Evolutionary conservation across 805 yeast species (phyloP), one percentile per base, ranked within the genome.

Genomic region (Priceomyces haplophilus): DNA sequence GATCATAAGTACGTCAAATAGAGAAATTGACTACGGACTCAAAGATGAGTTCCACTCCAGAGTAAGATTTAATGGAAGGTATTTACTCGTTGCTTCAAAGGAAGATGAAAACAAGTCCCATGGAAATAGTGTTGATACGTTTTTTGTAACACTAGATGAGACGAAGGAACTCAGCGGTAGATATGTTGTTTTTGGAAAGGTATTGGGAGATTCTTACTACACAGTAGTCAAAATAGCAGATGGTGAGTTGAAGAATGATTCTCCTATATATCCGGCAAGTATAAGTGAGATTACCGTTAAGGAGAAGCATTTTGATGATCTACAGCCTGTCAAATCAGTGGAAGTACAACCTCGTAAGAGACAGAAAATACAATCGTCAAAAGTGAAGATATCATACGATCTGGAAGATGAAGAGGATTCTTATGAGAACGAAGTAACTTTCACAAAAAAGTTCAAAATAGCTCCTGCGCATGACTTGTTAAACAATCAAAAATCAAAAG

Each of bases 141-240:
- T 65, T 43, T 69, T 80, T 52, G 69, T 80, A 15, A 78, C 85
- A 1, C 54, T 74, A 38, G 66, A 60, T 6, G 75, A 75, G 11
- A 49, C 73, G 10, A 75, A 77, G 5, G 72, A 71, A 31, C 62
- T 73, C 41, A 67, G 71, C 47, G 61, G 68, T 21, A 65, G 40
- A 10, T 45, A 46, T 47, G 69, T 80, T 11, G 51, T 80, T 17
- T 69, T 83, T 49, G 91, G 90, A 2, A 74, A 76, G 45, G 64
- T 83, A 11, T 72, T 73, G 2, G 86, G 79, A 3, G 77, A 77
- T 25, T 65, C 82, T 0, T 68, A 79, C 3, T 85, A 70, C 61
- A 76, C 67, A 23, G 73, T 80, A 11, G 57, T 75, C 27, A 65
- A 67, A 37, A 79, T 83, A 4, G 56, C 68, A 3, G 76, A 75